Evolutionary conservation across 768 basidiomycete genomes (phyloP), one percentile per base, ranked within the genome.

Genomic region (Amanita pseudoporphyria): DNA sequence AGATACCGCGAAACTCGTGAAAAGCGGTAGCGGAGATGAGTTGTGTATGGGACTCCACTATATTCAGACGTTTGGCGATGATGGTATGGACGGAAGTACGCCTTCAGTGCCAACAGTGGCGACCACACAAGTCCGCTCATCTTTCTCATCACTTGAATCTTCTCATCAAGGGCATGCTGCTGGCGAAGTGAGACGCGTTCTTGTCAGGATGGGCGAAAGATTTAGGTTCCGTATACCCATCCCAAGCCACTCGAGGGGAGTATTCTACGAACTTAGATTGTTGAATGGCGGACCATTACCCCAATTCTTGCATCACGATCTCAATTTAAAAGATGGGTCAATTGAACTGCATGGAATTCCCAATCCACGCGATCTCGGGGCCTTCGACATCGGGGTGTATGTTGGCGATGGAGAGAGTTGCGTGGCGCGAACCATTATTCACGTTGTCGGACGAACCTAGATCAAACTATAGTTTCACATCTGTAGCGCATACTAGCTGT

Each of bases 31-130:
- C 57, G 71, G 68, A 22, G 86, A 87, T 60, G 86, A 84, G 45
- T 71, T 88, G 21, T 69, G 71, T 22, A 77, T 83, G 60, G 82
- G 83, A 6, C 71, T 85, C 54, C 80, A 79, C 56, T 87, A 86
- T 56, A 80, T 87, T 33, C 77, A 76, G 45, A 75, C 82, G 12
- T 69, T 87, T 49, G 86, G 83, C 18, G 80, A 71, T 31, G 79
- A 84, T 30, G 54, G 60, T 40, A 52, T 53, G 56, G 52, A 55
- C 56, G 45, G 49, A 45, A 54, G 63, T 53, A 53, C 59, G 50
- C 56, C 60, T 47, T 62, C 60, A 43, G 62, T 67, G 19, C 64
- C 66, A n/a, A 68, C 66, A 6, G 57, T 65, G 12, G 59, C 66
- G 7, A 71, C 71, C 22, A 66, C 51, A 22, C n/a, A 69, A 49